A percentile compares a stretch with the other conserved stretches of the same genome.
These are phyloP conservation scores for Aciculosporium take DNA, from an alignment of 2,329 filamentous ascomycete species.

Conservation along the genomic window DNA sequence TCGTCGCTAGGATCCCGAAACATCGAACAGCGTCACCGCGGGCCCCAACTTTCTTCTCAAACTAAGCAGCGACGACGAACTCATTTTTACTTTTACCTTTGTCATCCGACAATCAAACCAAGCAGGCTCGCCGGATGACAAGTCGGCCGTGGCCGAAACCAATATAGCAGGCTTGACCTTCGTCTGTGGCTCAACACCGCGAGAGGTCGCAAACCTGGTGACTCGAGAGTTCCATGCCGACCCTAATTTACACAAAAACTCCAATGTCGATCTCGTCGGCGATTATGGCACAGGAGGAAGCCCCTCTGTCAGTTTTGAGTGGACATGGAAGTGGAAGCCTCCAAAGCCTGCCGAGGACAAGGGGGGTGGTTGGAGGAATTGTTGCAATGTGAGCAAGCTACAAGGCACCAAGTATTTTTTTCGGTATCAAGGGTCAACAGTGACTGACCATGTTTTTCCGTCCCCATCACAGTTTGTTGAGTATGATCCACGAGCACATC, in stretches of 20 bases:
- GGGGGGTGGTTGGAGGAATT: conserved; percentile 87
- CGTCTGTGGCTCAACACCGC: conserved; percentile 71
- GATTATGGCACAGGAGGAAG: conserved; percentile 78
- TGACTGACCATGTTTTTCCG: neutral
- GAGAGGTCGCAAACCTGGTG: conserved; percentile 84
- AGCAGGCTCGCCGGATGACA: conserved; percentile 33
- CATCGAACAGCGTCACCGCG: conserved; percentile 26
- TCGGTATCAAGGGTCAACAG: neutral
- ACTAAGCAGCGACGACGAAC: conserved; percentile 78
- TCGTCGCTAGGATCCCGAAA: conserved; percentile 58
- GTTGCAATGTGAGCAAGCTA: conserved; percentile 54
- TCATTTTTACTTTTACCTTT: conserved; percentile 87
- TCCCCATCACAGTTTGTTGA: conserved; percentile 64
- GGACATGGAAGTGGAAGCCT: conserved; percentile 94
- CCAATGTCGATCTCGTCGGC: conserved; percentile 89
- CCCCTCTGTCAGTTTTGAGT: conserved; percentile 75
- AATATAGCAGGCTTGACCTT: conserved; percentile 81
- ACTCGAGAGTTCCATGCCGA: conserved; percentile 94
- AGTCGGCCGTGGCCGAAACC: conserved; percentile 46
- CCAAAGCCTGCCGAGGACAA: conserved; percentile 70
- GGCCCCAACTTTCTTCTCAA: conserved; percentile 71
- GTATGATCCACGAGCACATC: conserved; percentile 86
- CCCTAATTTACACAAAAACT: conserved; percentile 92
- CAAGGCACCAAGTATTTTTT: too few relatives aligned
- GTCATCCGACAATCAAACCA: conserved; percentile 45